Percentiles rank a stretch among this genome's conserved stretches.
Evolutionary conservation across 1,284 basidiomycete species (phyloP).

Genomic region (Coniferiporia weirii): DNA sequence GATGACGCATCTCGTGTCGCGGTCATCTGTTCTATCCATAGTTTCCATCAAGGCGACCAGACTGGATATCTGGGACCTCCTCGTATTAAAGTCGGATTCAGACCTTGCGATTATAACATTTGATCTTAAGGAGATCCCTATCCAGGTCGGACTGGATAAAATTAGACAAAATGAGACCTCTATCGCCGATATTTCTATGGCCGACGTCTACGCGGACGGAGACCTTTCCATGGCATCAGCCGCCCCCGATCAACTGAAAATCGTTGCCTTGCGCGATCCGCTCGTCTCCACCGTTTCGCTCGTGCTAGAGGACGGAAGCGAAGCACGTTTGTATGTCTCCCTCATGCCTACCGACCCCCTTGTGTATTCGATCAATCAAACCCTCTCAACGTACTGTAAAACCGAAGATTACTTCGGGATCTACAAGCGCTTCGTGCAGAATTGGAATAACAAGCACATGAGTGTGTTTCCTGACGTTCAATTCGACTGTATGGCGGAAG

Average conservation of each 20-base stretch:
- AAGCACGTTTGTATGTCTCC: constrained; percentile 42
- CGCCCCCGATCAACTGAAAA: constrained; percentile 25
- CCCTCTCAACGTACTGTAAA: constrained; percentile 27
- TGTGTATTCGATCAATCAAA: constrained; percentile 51
- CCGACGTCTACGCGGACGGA: constrained; percentile 23
- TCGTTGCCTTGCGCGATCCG: constrained; percentile 37
- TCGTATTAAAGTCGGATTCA: constrained; percentile 54
- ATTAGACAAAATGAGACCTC: constrained; percentile 19
- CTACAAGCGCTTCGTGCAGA: constrained; percentile 50
- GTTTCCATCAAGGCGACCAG: constrained; percentile 60
- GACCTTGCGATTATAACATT: constrained; percentile 54
- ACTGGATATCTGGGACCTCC: constrained; percentile 56
- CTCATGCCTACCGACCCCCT: constrained; percentile 47
- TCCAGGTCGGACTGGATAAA: constrained; percentile 27
- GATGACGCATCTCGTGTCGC: constrained; percentile 32
- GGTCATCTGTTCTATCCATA: constrained; percentile 47
- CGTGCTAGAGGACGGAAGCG: constrained; percentile 43
- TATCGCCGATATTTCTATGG: constrained; percentile 13
- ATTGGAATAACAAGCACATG: constrained; percentile 45
- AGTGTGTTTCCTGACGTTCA: constrained; percentile 42
- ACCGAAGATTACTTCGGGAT: constrained; percentile 52
- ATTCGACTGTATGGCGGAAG: constrained; percentile 48
- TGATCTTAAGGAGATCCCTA: constrained; percentile 46
- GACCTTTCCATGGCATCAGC: constrained; percentile 21
- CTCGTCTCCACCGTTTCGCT: constrained; percentile 42